Conservation (phyloP, 2,329 filamentous ascomycete species). For the Lachnellula occidentalis region DNA sequence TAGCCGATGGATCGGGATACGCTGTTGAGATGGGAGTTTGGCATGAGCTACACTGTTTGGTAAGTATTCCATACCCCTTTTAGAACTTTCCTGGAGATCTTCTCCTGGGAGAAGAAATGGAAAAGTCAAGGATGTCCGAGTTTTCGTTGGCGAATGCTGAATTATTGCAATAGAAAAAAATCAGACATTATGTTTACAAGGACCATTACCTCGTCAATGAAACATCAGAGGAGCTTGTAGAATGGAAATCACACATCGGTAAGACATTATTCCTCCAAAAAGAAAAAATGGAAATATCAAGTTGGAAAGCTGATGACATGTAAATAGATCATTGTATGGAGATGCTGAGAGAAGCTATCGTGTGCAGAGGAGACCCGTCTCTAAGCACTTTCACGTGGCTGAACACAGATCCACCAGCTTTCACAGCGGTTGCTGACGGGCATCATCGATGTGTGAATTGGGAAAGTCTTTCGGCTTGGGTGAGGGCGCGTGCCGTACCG, state of each 20-base stretch:
- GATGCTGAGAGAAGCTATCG: background rate
- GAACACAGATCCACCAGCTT: too few relatives aligned
- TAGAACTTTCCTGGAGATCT: background rate
- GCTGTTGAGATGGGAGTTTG: too few relatives aligned
- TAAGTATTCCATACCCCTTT: background rate
- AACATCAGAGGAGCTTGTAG: background rate
- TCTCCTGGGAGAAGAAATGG: too few relatives aligned
- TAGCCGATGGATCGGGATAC: background rate
- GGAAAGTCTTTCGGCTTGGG: too few relatives aligned
- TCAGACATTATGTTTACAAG: background rate
- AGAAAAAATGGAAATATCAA: background rate
- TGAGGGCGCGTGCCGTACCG: too few relatives aligned
- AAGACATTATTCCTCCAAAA: background rate
- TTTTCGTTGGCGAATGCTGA: too few relatives aligned
- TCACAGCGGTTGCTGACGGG: too few relatives aligned
- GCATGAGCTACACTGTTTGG: too few relatives aligned
- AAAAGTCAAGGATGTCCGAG: too few relatives aligned
- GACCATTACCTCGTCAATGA: background rate
- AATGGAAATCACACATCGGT: background rate
- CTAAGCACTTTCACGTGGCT: background rate
- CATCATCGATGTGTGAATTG: too few relatives aligned
- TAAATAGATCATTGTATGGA: background rate
- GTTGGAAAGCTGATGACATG: background rate
- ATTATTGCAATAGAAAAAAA: background rate
- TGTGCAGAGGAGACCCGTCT: background rate